These are phyloP conservation scores for Moringa oleifera DNA, from an alignment of 345 rosid genomes.

Conservation along the genomic window DNA sequence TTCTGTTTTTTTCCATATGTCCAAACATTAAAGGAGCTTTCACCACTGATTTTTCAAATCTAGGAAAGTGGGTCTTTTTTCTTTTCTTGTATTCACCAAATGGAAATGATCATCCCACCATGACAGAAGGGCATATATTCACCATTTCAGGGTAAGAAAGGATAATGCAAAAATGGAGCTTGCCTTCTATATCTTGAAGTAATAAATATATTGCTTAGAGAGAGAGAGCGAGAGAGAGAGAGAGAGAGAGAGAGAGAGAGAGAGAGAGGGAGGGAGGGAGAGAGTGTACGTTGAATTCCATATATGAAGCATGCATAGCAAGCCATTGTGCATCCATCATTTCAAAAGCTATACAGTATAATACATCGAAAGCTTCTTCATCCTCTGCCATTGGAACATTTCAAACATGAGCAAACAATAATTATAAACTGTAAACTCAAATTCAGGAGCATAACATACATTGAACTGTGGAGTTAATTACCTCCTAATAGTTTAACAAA, in stretches of 20 bases:
- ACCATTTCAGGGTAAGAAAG: not conserved
- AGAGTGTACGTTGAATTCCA: slow-evolving; percentile 82
- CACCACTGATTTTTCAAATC: no score
- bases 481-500: slow-evolving; percentile 87
- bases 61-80: no score
- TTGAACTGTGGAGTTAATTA: slow-evolving; percentile 18
- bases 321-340: slow-evolving; percentile 99
- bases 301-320: slow-evolving; percentile 96
- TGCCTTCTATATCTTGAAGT: not conserved
- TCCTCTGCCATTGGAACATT: slow-evolving; percentile 53
- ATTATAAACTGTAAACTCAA: not conserved
- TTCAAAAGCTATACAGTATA: slow-evolving; percentile 91
- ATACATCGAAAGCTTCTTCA: slow-evolving; percentile 86
- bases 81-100: no score
- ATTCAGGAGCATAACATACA: slow-evolving; percentile 2
- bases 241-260: no score
- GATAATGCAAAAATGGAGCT: no score
- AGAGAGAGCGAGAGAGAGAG: no score
- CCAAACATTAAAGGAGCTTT: no score
- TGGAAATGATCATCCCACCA: no score
- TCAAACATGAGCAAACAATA: slow-evolving; percentile 9
- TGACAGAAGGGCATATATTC: no score
- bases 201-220: no score
- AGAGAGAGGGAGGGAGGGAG: slow-evolving; percentile 13
- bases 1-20: no score